Evolutionary conservation across 164 flowering plant genomes (phyloP).

Genomic region (Nymphaea colorata): DNA sequence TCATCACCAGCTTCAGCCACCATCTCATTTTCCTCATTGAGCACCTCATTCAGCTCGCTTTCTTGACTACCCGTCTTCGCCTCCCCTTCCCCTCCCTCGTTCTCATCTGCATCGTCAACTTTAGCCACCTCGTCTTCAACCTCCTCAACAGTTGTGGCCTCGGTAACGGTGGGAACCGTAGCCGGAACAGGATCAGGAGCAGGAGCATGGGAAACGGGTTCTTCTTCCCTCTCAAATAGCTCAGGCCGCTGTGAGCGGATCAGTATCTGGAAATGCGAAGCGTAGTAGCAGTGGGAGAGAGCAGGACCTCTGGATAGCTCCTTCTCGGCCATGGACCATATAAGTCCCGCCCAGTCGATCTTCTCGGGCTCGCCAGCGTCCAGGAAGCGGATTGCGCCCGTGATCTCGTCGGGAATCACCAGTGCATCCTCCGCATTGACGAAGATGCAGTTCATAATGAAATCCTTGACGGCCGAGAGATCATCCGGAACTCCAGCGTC

Average conservation of each 20-base stretch:
- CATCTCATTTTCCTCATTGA: neutral
- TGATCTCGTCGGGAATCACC: constrained; percentile 51
- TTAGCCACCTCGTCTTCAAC: constrained; percentile 9
- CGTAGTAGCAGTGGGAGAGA: constrained; percentile 37
- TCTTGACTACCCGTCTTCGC: neutral
- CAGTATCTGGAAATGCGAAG: constrained; percentile 69
- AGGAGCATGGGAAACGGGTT: neutral
- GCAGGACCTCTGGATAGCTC: constrained; percentile 34
- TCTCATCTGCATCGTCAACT: constrained; percentile 13
- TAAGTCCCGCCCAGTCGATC: constrained; percentile 67
- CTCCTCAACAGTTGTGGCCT: neutral
- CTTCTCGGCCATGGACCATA: constrained; percentile 94
- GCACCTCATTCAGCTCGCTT: neutral
- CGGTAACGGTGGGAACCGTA: neutral
- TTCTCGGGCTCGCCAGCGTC: constrained; percentile 62
- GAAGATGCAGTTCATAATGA: constrained; percentile 69
- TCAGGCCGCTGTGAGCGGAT: constrained; percentile 44
- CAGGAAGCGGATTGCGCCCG: constrained; percentile 28
- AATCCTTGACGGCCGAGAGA: constrained; percentile 32
- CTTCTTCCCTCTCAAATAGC: constrained; percentile 14
- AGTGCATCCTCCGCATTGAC: constrained; percentile 66
- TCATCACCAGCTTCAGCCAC: constrained; percentile 2
- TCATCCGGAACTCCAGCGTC: constrained; percentile 26
- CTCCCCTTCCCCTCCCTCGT: constrained; percentile 11
- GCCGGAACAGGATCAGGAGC: too few relatives aligned